These are phyloP conservation scores for Apiospora aurea DNA, from an alignment of 2,329 filamentous ascomycete genomes.

Conservation along the genomic window DNA sequence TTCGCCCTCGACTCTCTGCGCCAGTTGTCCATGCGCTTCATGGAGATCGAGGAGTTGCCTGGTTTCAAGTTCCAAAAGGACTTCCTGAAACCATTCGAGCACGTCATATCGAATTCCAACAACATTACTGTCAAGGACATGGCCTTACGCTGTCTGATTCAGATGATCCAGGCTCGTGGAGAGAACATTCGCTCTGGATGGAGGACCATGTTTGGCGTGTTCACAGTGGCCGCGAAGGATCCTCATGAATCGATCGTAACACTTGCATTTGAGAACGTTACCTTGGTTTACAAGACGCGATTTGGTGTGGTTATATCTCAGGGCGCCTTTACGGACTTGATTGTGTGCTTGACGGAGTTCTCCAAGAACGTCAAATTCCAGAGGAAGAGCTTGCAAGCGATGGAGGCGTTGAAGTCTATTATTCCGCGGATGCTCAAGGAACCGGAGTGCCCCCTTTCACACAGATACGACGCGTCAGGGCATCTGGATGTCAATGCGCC, in stretches of 20 bases:
- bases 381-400: conserved; percentile 95
- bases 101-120: conserved; percentile 92
- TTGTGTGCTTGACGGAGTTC: conserved; percentile 97
- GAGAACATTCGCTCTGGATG: conserved; percentile 98
- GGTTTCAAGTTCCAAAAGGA: conserved; percentile 99
- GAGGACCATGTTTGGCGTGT: conserved; percentile 99
- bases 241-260: conserved; percentile 96
- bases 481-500: conserved; percentile 45
- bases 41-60: conserved; percentile 96
- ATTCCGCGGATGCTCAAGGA: conserved; percentile 95
- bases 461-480: conserved; percentile 53
- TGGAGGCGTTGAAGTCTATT: conserved; percentile 92
- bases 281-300: conserved; percentile 91
- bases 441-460: conserved; percentile 90
- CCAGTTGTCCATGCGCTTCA: conserved; percentile 96
- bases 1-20: conserved; percentile 95
- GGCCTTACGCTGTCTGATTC: conserved; percentile 92
- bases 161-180: conserved; percentile 98
- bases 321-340: conserved; percentile 93
- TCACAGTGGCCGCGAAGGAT: conserved; percentile 92
- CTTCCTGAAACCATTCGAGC: conserved; percentile 97
- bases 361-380: conserved; percentile 99
- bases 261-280: conserved; percentile 95
- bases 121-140: conserved; percentile 96
- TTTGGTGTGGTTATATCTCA: conserved; percentile 97